Evolutionary conservation across 768 basidiomycete species (phyloP).

Genomic region (Strobilomyces confusus): DNA sequence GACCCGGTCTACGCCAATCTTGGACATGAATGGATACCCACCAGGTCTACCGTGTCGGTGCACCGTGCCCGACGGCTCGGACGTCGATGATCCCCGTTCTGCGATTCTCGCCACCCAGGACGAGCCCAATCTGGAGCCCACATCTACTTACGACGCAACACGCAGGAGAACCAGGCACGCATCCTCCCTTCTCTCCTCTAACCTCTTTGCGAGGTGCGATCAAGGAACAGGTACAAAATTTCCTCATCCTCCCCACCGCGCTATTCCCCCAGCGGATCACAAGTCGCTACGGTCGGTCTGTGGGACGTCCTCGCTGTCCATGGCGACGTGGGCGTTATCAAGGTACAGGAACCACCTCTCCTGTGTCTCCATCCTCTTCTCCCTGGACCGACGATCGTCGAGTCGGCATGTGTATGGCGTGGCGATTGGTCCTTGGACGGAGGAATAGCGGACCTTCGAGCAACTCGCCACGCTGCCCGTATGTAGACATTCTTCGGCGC

Average conservation of each 20-base stretch:
- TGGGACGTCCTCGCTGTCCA: background rate
- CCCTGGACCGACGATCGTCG: background rate
- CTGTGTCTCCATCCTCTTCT: background rate
- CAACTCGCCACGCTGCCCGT: background rate
- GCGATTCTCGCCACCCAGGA: too few species aligned
- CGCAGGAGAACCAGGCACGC: background rate
- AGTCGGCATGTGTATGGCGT: background rate
- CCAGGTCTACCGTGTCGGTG: too few species aligned
- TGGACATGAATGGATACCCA: too few species aligned
- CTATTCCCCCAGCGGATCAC: too few species aligned
- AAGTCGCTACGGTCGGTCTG: too few species aligned
- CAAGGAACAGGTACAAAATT: background rate
- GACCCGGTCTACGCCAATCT: too few species aligned
- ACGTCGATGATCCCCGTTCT: too few species aligned
- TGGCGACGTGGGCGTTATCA: background rate
- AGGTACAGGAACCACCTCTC: background rate
- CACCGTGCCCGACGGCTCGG: too few species aligned
- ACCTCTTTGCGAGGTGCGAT: background rate
- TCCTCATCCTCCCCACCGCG: too few species aligned
- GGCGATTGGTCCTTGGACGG: background rate
- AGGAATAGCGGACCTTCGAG: background rate
- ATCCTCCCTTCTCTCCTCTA: too few species aligned
- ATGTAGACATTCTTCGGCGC: background rate
- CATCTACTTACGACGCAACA: background rate
- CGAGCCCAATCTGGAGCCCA: too few species aligned